Evolutionary conservation across 164 flowering plant genomes (phyloP).

Genomic region (Stephania japonica): DNA sequence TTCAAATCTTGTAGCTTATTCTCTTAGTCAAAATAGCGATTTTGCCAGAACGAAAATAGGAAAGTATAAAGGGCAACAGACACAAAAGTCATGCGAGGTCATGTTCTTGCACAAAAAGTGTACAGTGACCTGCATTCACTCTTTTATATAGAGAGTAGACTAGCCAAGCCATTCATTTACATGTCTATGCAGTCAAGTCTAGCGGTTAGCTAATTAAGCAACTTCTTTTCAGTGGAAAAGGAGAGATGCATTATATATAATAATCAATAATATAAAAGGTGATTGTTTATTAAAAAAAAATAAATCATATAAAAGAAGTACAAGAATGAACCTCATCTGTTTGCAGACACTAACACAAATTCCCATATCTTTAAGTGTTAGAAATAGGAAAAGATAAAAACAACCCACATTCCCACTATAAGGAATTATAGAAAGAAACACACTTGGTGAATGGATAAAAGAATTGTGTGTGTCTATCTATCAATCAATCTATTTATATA

Average conservation of each 20-base stretch:
- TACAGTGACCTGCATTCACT: no score
- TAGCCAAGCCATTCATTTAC: no score
- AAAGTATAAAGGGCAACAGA: no score
- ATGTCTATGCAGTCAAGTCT: no score
- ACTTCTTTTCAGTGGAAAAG: no score
- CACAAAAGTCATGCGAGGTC: no score
- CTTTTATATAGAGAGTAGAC: no score
- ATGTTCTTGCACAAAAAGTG: no score
- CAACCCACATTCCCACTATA: not conserved
- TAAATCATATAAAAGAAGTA: not conserved
- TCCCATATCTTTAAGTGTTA: not conserved
- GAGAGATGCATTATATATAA: no score
- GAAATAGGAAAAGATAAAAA: not conserved
- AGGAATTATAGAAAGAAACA: not conserved
- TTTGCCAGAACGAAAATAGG: no score
- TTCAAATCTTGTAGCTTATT: slow-evolving; percentile 33
- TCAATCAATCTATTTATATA: not conserved
- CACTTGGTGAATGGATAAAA: not conserved
- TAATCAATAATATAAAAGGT: no score
- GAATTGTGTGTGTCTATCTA: not conserved
- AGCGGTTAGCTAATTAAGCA: no score
- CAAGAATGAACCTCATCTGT: not conserved
- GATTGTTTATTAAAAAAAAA: not conserved
- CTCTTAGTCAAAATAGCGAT: slow-evolving; percentile 30
- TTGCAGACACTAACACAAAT: not conserved